phyloP scores from a whole-genome alignment of 75 land plant species.

The Adiantum capillusveneris region DNA sequence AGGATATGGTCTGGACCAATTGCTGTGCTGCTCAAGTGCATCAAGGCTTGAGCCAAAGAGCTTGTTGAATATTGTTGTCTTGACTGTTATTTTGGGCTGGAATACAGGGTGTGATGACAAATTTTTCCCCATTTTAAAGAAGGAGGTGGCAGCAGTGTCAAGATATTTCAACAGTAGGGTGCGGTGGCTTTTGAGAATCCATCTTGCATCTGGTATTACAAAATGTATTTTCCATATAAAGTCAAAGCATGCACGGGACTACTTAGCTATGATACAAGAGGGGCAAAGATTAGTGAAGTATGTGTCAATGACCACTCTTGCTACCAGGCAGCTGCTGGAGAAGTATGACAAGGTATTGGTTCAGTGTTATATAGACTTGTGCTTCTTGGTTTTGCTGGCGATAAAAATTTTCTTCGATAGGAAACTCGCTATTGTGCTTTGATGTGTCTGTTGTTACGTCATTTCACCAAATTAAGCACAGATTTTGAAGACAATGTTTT shows the following conservation, averaged over 20 bases:
- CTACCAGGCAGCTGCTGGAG: conserved; percentile 69
- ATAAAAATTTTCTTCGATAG: too few relatives aligned
- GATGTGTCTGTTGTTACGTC: too few relatives aligned
- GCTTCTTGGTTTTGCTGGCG: too few relatives aligned
- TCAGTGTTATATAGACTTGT: neutral
- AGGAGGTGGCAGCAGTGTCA: conserved; percentile 20
- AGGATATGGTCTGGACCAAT: too few relatives aligned
- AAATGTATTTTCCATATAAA: conserved; percentile 16
- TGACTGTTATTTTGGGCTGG: too few relatives aligned
- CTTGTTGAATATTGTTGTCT: too few relatives aligned
- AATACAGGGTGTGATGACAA: conserved; percentile 25
- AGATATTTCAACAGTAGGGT: conserved; percentile 20
- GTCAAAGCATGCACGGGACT: conserved; percentile 1
- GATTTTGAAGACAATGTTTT: too few relatives aligned
- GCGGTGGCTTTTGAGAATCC: conserved; percentile 14
- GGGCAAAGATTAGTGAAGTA: conserved; percentile 48
- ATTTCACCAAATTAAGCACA: too few relatives aligned
- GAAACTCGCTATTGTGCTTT: too few relatives aligned
- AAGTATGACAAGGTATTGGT: conserved; percentile 73
- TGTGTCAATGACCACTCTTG: conserved; percentile 69
- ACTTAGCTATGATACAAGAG: conserved; percentile 15
- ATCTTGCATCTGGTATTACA: conserved; percentile 20
- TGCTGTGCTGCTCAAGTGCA: too few relatives aligned
- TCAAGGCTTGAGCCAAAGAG: too few relatives aligned
- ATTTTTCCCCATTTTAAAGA: conserved; percentile 16